Conservation (phyloP, 345 rosid species). For the Populus deltoides region DNA sequence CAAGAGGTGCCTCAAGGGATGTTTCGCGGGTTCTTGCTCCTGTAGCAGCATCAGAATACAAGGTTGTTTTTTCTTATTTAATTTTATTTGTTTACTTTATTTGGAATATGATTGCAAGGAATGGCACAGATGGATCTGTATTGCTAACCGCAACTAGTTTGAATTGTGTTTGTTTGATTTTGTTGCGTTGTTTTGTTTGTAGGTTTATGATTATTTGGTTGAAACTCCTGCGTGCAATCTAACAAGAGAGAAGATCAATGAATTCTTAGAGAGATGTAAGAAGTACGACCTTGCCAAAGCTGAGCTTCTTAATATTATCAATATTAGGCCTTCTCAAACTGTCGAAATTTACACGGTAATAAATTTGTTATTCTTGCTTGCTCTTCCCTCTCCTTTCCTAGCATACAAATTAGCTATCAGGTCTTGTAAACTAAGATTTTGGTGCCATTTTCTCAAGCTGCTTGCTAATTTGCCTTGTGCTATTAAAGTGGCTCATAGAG, state of each 20-base stretch:
- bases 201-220: constrained; percentile 73
- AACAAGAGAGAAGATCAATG: constrained; percentile 50
- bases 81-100: not conserved
- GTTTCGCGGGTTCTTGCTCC: constrained; percentile 60
- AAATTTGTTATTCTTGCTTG: constrained; percentile 10
- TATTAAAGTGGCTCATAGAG: not conserved
- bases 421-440: not conserved
- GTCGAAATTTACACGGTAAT: constrained; percentile 66
- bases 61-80: constrained; percentile 37
- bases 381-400: not conserved
- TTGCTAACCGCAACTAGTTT: too few relatives aligned
- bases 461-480: not conserved
- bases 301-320: constrained; percentile 71
- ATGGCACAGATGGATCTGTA: too few relatives aligned
- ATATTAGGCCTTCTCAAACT: constrained; percentile 47
- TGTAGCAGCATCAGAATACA: constrained; percentile 60
- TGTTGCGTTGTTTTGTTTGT: not conserved
- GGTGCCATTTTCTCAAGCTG: not conserved
- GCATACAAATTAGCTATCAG: too few relatives aligned
- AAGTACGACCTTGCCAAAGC: constrained; percentile 66
- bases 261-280: constrained; percentile 52
- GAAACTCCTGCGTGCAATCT: constrained; percentile 58
- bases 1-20: constrained; percentile 76
- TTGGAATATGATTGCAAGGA: not conserved
- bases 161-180: not conserved